These are phyloP conservation scores for Phoenix roebelenii DNA, from an alignment of 176 grass and related monocot species.

Conservation along the genomic window DNA sequence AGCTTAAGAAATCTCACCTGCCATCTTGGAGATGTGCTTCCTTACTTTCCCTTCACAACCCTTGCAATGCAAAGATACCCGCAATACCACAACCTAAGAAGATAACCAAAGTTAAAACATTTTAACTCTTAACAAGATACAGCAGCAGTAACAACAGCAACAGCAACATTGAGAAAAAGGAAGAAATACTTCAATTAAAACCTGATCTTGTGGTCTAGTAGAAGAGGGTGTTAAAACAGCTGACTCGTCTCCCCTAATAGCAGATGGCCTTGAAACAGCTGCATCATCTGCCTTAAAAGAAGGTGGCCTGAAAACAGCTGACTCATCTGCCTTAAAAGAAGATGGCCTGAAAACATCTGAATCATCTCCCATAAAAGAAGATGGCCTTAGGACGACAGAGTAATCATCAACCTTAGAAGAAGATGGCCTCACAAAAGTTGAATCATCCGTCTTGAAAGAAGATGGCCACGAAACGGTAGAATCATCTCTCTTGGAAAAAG, in stretches of 20 bases:
- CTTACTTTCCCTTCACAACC: slow-evolving; percentile 74
- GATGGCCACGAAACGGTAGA: too few species aligned
- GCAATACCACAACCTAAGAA: slow-evolving; percentile 47
- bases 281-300: too few species aligned
- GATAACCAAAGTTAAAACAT: neutral
- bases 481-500: neutral
- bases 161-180: too few species aligned
- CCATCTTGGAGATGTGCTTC: slow-evolving; percentile 91
- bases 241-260: slow-evolving; percentile 3
- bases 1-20: slow-evolving; percentile 21
- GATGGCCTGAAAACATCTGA: neutral
- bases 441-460: too few species aligned
- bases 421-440: too few species aligned
- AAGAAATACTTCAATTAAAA: neutral
- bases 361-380: neutral
- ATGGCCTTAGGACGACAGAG: too few species aligned
- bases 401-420: too few species aligned
- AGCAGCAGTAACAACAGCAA: too few species aligned
- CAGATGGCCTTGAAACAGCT: too few species aligned
- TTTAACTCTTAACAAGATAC: too few species aligned
- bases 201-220: slow-evolving; percentile 37
- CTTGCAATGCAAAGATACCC: slow-evolving; percentile 86
- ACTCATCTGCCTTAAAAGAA: neutral
- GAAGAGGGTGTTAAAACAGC: slow-evolving; percentile 30
- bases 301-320: too few species aligned